Base-by-base conservation (phyloP, 257 asterid species). In the Capsicum baccatum region DNA sequence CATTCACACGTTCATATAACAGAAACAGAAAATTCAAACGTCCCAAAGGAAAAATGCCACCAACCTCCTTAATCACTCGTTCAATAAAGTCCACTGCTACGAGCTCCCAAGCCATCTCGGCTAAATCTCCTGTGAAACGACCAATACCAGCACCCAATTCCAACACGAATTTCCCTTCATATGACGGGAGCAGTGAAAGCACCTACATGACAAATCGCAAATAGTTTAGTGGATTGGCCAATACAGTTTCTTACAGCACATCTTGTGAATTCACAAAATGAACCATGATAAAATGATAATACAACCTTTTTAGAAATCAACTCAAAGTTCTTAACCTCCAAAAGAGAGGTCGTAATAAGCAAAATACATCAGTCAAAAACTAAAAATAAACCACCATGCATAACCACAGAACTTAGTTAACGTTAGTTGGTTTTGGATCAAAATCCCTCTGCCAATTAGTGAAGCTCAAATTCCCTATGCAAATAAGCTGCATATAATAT, bases 141-240 rank as follows among this genome's bases (percentile, higher is more conserved):
- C 99, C 99, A 87, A 97, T 95, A 33, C 99, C 99, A 91, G 99
- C 99, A 83, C 99, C 99, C 44, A 97, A 94, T 91, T 97, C 99
- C 83, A 97, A 90, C 86, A 97, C 87, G 3, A 94, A 90, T 84
- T 95, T 97, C 54, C 97, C 97, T 80, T 94, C 98, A 37, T 90
- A 92, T 54, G 94, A 86, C 6, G 99, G 99, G 71, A 97, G 98
- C 83, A 94, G 83, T 62, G 98, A 93, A 64, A 97, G 91, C 79
- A 97, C 97, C 99, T 97, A 85, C 17, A 26, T 14, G 33, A 52
- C 63, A 52, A 52, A 13, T 52, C 3, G 13, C 81, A 76, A 67
- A 52, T 74, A 74, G 3, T 76, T 76, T n/a, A 52, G 47, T 52
- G 26, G 11, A 52, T 13, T 0, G 19, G 4, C 4, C 47, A 33